These are phyloP conservation scores for Rutstroemia sydowiana DNA, from an alignment of 2,329 filamentous ascomycete species.

Conservation along the genomic window DNA sequence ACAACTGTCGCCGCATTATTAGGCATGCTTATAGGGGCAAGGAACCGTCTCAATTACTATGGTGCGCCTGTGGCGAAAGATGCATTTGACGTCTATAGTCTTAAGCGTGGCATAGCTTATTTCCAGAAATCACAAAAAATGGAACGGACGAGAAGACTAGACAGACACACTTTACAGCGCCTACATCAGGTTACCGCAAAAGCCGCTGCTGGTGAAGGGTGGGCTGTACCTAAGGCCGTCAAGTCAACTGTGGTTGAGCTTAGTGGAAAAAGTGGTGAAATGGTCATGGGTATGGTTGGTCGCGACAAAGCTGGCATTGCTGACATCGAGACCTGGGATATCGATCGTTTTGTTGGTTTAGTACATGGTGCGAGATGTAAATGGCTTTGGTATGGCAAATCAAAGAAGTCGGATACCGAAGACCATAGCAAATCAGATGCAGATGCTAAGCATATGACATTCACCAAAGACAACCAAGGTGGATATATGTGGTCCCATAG, in stretches of 20 bases:
- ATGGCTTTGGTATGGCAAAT: conserved; percentile 92
- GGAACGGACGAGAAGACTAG: conserved; percentile 67
- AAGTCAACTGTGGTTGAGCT: conserved; percentile 94
- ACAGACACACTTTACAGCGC: conserved; percentile 73
- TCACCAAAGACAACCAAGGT: conserved; percentile 50
- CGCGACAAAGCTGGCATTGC: conserved; percentile 80
- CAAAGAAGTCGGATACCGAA: conserved; percentile 53
- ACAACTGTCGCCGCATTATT: conserved; percentile 84
- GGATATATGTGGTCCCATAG: conserved; percentile 39
- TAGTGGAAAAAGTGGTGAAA: conserved; percentile 86
- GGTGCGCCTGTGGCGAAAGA: conserved; percentile 84
- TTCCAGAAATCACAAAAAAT: conserved; percentile 90
- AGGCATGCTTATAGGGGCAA: conserved; percentile 80
- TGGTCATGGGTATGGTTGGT: conserved; percentile 91
- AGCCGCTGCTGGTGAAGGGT: conserved; percentile 79
- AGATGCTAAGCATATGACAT: conserved; percentile 41
- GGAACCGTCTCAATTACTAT: conserved; percentile 79
- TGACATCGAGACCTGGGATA: conserved; percentile 85
- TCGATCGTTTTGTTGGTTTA: conserved; percentile 74
- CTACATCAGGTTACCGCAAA: conserved; percentile 83
- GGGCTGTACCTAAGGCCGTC: conserved; percentile 87
- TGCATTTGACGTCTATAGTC: conserved; percentile 75
- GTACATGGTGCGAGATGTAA: conserved; percentile 77
- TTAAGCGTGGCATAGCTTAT: conserved; percentile 75
- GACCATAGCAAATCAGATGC: conserved; percentile 38